Percentiles rank a stretch among this genome's conserved stretches.
Conservation (phyloP, 73 alveolate genomes). For the Uronychia setigera region DNA sequence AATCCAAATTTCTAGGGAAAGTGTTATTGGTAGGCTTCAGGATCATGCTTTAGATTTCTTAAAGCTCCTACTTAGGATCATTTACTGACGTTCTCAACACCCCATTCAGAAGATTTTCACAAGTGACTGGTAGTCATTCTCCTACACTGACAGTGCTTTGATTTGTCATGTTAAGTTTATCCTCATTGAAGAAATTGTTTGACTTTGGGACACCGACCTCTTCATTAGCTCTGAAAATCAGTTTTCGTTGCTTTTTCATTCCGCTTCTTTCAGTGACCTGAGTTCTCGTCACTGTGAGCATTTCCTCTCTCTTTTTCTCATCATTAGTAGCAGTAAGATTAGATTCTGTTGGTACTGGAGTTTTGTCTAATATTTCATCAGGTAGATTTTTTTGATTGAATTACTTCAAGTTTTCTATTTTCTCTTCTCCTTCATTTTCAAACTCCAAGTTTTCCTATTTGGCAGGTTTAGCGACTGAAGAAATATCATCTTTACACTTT, state of each 20-base stretch:
- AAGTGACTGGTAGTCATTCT: too few species aligned
- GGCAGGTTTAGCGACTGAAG: neutral
- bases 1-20: neutral
- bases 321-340: neutral
- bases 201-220: neutral
- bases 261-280: neutral
- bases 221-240: neutral
- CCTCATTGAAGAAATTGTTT: neutral
- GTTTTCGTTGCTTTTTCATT: too few species aligned
- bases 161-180: neutral
- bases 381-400: too few species aligned
- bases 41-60: neutral
- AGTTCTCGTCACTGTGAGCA: neutral
- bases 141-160: too few species aligned
- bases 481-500: neutral
- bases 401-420: neutral
- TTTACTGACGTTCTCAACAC: neutral
- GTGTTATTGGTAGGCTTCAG: neutral
- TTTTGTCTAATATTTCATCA: neutral
- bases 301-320: neutral
- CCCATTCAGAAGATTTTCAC: too few species aligned
- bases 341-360: neutral
- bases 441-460: neutral
- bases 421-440: neutral
- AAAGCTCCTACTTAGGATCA: too few species aligned